Base-by-base conservation (phyloP, 345 rosid species). In the Nephelium lappaceum region DNA sequence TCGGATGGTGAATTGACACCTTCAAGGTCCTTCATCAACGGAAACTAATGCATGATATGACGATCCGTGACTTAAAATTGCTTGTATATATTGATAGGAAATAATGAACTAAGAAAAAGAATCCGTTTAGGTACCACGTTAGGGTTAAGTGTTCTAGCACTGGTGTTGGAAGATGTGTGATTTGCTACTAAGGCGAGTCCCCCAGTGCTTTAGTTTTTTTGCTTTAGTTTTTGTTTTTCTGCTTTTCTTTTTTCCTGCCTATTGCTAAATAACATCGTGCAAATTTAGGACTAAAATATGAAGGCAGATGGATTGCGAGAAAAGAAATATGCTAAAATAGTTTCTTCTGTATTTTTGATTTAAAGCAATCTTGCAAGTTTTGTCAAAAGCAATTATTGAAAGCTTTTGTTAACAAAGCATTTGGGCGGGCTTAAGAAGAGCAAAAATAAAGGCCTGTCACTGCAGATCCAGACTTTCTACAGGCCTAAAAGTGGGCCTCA, bases 1-100 rank as follows among this genome's bases (percentile, higher is more conserved):
- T 82, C 91, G 0, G 85, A 86, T 0, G 77, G 77, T 11, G 91
- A 90, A 58, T 72, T 85, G 21, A 77, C 86, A 11, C 78, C 88
- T 14, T 24, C 86, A 4, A 82, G 76, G 72, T 78, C 87, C 11
- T 86, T 78, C 66, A 71, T 83, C 60, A 80, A 80, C 66, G 65
- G 79, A 4, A 77, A 74, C 16, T 77, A 45, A 71, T 42, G 62
- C 49, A 67, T 31, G 62, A 5, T 64, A 1, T 18, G 8, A 0
- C 10, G 11, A 9, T 71, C 11, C 0, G 45, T 71, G 8, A 31
- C 36, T 16, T 27, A 31, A 25, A n/a, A 39, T 1, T 60, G 39
- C 38, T 60, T 73, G 76, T 73, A 16, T 14, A 47, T 69, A n/a
- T 11, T 24, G 0, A 6, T 41, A 72, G 23, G 61, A 25, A 25